These are phyloP conservation scores for Microsporum audouinii DNA, from an alignment of 2,329 filamentous ascomycete species.

Conservation along the genomic window DNA sequence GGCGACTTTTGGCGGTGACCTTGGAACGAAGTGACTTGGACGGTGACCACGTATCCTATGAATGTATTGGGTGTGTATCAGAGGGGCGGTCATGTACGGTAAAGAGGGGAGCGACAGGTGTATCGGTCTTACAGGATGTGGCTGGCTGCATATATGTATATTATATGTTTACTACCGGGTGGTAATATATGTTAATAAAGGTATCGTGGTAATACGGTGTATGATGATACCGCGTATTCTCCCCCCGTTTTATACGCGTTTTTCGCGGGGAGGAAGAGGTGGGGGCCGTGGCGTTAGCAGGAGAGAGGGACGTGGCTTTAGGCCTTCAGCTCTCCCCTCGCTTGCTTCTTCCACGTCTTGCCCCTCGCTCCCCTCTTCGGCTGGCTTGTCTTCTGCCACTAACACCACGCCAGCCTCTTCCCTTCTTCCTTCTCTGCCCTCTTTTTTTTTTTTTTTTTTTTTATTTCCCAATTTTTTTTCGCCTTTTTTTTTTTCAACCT, in stretches of 20 bases:
- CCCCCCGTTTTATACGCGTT: neutral
- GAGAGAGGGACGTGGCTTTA: neutral
- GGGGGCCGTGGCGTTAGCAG: neutral
- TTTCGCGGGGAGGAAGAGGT: neutral
- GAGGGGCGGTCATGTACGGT: too few relatives aligned
- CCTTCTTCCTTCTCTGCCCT: conserved; percentile 1
- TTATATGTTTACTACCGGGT: neutral
- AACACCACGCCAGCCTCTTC: conserved; percentile 5
- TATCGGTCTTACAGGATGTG: neutral
- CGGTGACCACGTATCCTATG: too few relatives aligned
- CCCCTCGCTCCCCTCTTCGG: neutral
- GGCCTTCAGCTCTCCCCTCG: neutral
- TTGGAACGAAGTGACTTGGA: neutral
- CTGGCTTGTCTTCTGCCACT: conserved; percentile 5
- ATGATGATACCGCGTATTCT: too few relatives aligned
- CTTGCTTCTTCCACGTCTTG: neutral
- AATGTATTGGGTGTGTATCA: too few relatives aligned
- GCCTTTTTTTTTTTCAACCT: neutral
- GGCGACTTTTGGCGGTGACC: neutral
- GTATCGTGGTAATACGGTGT: too few relatives aligned
- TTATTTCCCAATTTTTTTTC: neutral
- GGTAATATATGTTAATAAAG: too few relatives aligned
- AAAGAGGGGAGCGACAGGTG: too few relatives aligned
- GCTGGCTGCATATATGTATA: neutral
- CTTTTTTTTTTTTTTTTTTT: neutral